A percentile compares a stretch with the other conserved stretches of the same genome.
phyloP scores from a whole-genome alignment of 2,329 filamentous ascomycete species.

The Ophiostoma australiae region DNA sequence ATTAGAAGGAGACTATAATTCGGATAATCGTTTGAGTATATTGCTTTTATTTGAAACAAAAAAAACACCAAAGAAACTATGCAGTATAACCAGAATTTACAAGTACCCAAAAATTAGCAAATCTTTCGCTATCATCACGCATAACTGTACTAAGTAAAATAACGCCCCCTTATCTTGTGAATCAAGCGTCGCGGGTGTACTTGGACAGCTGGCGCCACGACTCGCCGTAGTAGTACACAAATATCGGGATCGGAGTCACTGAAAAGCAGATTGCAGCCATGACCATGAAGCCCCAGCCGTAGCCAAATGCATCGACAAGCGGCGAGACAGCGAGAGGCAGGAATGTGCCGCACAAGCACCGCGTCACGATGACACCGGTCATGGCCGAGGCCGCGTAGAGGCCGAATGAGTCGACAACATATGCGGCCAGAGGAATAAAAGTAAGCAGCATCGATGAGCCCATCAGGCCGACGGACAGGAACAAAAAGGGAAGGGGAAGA shows the following conservation, averaged over 20 bases:
- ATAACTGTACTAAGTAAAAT: neutral
- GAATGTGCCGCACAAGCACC: constrained; percentile 54
- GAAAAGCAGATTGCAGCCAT: constrained; percentile 41
- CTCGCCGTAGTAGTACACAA: constrained; percentile 48
- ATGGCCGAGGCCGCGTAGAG: constrained; percentile 53
- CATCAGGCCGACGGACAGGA: constrained; percentile 42
- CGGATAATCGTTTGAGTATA: neutral
- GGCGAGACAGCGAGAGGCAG: constrained; percentile 49
- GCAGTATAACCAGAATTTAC: neutral
- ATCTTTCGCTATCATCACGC: neutral
- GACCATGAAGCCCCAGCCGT: constrained; percentile 47
- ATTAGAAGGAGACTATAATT: neutral
- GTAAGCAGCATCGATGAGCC: constrained; percentile 45
- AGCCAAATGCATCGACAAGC: constrained; percentile 45
- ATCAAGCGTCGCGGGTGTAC: constrained; percentile 41
- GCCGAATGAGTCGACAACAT: constrained; percentile 54
- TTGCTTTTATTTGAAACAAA: neutral
- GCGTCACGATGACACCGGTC: constrained; percentile 51
- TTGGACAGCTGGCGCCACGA: constrained; percentile 48
- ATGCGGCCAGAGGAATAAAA: constrained; percentile 49
- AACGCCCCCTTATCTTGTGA: neutral
- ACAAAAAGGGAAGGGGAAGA: constrained; percentile 41
- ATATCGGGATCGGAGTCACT: constrained; percentile 47
- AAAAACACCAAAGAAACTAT: neutral
- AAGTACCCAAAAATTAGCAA: neutral